Evolutionary conservation across 805 yeast genomes (phyloP), one percentile per base, ranked within the genome.

Genomic region (Zygoascus ofunaensis): DNA sequence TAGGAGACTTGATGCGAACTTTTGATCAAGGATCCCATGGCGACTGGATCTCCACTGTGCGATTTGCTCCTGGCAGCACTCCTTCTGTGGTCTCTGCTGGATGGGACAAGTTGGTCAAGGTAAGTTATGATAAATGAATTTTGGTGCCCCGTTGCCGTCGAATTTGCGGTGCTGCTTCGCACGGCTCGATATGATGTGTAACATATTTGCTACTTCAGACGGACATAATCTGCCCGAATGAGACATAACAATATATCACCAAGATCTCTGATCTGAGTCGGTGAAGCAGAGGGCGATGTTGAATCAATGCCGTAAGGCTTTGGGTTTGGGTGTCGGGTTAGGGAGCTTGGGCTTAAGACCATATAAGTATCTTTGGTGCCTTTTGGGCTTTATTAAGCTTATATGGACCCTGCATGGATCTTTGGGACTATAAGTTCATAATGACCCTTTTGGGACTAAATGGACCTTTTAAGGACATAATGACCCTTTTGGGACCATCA

Each of bases 121-220:
- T 90, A 87, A 77, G 96, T 87, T 65, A 47, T 44, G 41, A 52
- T 45, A 37, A 47, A 23, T 26, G 30, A 42, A 22, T 23, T 47
- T 42, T 38, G n/a, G n/a, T n/a, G n/a, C n/a, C n/a, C n/a, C n/a
- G n/a, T n/a, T n/a, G n/a, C n/a, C n/a, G n/a, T n/a, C n/a, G n/a
- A n/a, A n/a, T n/a, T n/a, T n/a, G n/a, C n/a, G n/a, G n/a, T 22
- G 15, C 38, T 19, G 19, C 32, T 23, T 39, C 26, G 44, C 22
- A 18, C 36, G 37, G n/a, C 62, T 67, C 76, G 61, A 55, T 44
- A 76, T 85, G 95, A 85, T 86, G 94, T 69, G 62, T 51, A 58
- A 61, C 66, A 82, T 90, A 92, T 92, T 90, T 90, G 98, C 98
- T 90, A 90, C 98, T 90, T 90, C 97, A 77, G 98, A 90, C 55